Conservation (phyloP, 2,329 filamentous ascomycete species). For the Neobulgaria alba region DNA sequence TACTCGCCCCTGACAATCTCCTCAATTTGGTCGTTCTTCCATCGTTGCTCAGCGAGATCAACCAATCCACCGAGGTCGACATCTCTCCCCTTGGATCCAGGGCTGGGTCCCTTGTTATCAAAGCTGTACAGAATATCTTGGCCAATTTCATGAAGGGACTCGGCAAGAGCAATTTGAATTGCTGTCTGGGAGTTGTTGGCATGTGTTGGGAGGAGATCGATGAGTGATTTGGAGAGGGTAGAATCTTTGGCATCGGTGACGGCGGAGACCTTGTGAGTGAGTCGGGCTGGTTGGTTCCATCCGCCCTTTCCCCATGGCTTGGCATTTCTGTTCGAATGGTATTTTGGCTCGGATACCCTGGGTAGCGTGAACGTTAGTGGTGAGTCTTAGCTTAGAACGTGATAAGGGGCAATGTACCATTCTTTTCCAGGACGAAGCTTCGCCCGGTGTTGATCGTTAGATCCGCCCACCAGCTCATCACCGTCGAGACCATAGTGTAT, state of each 20-base stretch:
- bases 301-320: constrained; percentile 11
- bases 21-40: constrained; percentile 26
- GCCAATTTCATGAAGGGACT: constrained; percentile 10
- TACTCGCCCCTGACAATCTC: constrained; percentile 28
- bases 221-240: constrained; percentile 23
- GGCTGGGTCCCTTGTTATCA: constrained; percentile 22
- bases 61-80: constrained; percentile 25
- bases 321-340: constrained; percentile 18
- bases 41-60: constrained; percentile 27
- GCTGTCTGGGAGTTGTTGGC: constrained; percentile 18
- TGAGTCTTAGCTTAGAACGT: no score
- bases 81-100: constrained; percentile 14
- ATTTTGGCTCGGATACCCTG: constrained; percentile 10
- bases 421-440: constrained; percentile 23
- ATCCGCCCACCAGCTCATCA: constrained; percentile 7
- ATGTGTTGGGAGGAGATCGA: constrained; percentile 25
- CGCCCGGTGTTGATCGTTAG: constrained; percentile 8
- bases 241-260: constrained; percentile 14
- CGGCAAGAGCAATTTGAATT: constrained; percentile 16
- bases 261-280: constrained; percentile 19
- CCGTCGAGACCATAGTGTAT: no score
- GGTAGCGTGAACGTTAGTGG: no score
- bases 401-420: constrained; percentile 14
- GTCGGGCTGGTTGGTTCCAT: constrained; percentile 10
- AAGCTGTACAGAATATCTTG: constrained; percentile 25